phyloP scores from a whole-genome alignment of 164 flowering plant species.

The Piper betle region DNA sequence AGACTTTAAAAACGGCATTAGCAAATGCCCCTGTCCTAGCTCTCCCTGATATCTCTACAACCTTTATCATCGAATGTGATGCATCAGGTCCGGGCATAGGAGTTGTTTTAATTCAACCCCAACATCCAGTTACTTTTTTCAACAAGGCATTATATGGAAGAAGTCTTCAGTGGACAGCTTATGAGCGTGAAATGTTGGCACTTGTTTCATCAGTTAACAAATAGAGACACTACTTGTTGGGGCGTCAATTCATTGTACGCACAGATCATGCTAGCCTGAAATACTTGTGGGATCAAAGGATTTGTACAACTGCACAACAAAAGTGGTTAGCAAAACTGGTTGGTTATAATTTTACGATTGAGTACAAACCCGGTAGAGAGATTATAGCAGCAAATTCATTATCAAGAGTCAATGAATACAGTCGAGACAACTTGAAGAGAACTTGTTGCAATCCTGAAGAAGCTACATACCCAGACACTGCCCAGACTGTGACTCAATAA shows the following conservation, averaged over 20 bases:
- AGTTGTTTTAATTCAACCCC: not conserved
- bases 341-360: not conserved
- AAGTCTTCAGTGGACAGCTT: not conserved
- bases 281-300: not conserved
- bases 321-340: constrained; percentile 1
- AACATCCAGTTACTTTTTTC: not conserved
- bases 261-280: constrained; percentile 6
- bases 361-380: not conserved
- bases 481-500: not conserved
- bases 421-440: not conserved
- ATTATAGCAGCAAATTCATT: not conserved
- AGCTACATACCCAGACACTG: not conserved
- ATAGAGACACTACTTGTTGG: constrained; percentile 2
- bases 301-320: not conserved
- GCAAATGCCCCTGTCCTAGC: not conserved
- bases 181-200: constrained; percentile 2
- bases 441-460: not conserved
- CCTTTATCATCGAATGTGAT: constrained; percentile 1
- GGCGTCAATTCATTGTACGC: not conserved
- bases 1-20: not conserved
- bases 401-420: not conserved
- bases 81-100: constrained; percentile 1
- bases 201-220: not conserved
- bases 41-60: not conserved
- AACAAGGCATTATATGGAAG: not conserved